A percentile compares a stretch with the other conserved stretches of the same genome.
Evolutionary conservation across 768 basidiomycete genomes (phyloP).

Genomic region (Nidula microcarpa): DNA sequence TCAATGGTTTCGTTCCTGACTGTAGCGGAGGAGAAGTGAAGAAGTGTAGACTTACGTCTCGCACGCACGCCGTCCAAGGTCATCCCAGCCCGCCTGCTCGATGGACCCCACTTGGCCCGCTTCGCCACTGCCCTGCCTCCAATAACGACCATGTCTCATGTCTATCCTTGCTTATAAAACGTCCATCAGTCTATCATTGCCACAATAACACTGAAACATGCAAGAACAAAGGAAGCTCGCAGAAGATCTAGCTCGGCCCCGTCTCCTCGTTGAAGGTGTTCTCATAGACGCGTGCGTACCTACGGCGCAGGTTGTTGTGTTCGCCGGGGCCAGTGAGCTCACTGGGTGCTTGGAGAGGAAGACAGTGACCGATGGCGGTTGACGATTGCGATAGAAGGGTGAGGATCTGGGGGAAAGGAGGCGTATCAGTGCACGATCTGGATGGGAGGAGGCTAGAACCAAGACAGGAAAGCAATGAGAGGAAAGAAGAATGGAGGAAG

Average conservation of each 20-base stretch:
- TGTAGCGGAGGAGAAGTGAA: no score
- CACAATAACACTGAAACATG: neutral
- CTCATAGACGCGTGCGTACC: conserved; percentile 96
- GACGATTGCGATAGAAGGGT: conserved; percentile 77
- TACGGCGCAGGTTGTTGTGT: conserved; percentile 88
- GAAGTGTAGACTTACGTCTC: conserved; percentile 49
- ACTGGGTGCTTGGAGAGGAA: conserved; percentile 64
- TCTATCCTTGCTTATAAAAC: conserved; percentile 71
- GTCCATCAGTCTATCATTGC: no score
- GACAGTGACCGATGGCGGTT: conserved; percentile 49
- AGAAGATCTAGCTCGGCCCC: conserved; percentile 88
- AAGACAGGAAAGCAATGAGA: no score
- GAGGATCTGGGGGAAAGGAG: conserved; percentile 58
- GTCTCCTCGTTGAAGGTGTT: conserved; percentile 88
- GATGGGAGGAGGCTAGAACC: neutral
- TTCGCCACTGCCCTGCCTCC: conserved; percentile 70
- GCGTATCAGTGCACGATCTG: neutral
- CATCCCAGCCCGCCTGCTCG: conserved; percentile 74
- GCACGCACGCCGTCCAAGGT: conserved; percentile 84
- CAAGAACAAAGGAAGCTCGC: conserved; percentile 36
- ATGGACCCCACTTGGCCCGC: conserved; percentile 78
- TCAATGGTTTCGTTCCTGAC: no score
- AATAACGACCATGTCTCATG: conserved; percentile 70
- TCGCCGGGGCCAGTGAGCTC: conserved; percentile 87
- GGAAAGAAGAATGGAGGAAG: no score